Percentiles rank a stretch among this genome's conserved stretches.
Evolutionary conservation across 352 stramenopile species (phyloP).

Genomic region (Phytophthora palmivora): DNA sequence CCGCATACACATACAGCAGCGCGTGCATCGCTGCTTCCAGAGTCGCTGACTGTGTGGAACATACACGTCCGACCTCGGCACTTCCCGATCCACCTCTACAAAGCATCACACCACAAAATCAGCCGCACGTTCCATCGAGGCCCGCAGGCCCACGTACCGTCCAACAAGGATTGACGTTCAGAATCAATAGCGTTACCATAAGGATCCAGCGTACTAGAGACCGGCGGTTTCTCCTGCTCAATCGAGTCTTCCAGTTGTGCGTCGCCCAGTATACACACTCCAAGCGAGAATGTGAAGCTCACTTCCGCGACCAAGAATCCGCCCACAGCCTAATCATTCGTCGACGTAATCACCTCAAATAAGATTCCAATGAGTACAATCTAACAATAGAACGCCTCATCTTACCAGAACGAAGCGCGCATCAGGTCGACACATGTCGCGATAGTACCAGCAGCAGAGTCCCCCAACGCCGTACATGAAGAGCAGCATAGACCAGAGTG

Average conservation of each 20-base stretch:
- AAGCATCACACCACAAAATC: constrained; percentile 16
- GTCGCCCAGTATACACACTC: constrained; percentile 72
- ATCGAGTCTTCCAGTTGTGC: constrained; percentile 39
- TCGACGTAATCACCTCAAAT: constrained; percentile 15
- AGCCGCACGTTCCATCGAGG: background rate
- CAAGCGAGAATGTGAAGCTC: constrained; percentile 74
- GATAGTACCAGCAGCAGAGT: constrained; percentile 74
- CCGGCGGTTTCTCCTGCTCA: constrained; percentile 36
- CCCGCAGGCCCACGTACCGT: constrained; percentile 53
- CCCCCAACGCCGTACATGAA: constrained; percentile 64
- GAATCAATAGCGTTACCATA: constrained; percentile 76
- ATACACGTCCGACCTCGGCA: constrained; percentile 84
- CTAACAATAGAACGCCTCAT: constrained; percentile 12
- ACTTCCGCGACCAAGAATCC: constrained; percentile 70
- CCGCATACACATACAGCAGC: constrained; percentile 81
- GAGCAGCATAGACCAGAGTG: constrained; percentile 78
- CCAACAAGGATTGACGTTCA: constrained; percentile 81
- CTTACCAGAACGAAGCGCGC: constrained; percentile 79
- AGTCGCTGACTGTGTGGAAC: constrained; percentile 72
- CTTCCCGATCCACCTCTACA: constrained; percentile 60
- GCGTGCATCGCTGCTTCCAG: constrained; percentile 81
- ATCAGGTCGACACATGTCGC: constrained; percentile 75
- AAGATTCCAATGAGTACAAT: constrained; percentile 13
- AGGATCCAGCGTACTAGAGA: constrained; percentile 36
- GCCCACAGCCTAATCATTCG: constrained; percentile 51